These are phyloP conservation scores for Cardiosporidium cionae DNA, from an alignment of 169 alveolate genomes.

Conservation along the genomic window DNA sequence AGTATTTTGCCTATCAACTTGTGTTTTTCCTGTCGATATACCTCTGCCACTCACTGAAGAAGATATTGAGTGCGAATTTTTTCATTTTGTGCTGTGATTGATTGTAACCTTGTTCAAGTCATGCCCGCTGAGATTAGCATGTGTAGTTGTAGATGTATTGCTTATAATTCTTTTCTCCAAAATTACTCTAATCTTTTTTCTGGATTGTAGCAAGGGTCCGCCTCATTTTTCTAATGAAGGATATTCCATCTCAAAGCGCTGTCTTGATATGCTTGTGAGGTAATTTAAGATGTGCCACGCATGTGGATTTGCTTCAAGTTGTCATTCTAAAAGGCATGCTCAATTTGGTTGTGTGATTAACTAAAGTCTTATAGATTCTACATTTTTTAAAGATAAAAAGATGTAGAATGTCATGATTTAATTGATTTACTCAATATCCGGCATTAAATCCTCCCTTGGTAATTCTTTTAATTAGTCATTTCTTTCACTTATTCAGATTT, in stretches of 20 bases:
- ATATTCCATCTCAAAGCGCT: conserved; percentile 39
- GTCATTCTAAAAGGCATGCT: too few species aligned
- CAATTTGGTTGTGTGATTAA: too few species aligned
- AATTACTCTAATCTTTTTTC: background rate
- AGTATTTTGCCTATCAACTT: conserved; percentile 41
- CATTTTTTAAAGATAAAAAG: too few species aligned
- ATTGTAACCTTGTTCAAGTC: background rate
- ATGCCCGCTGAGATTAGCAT: background rate
- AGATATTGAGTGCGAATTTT: conserved; percentile 15
- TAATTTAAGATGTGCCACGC: background rate
- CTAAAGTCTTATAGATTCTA: too few species aligned
- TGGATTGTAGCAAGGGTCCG: conserved; percentile 21
- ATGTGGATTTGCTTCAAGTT: too few species aligned
- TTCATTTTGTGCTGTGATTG: background rate
- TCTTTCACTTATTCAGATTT: conserved; percentile 1
- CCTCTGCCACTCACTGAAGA: conserved; percentile 19
- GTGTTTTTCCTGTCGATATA: conserved; percentile 33
- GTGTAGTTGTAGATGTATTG: background rate
- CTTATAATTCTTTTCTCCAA: background rate
- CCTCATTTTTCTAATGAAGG: conserved; percentile 50
- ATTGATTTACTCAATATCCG: too few species aligned
- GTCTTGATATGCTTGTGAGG: conserved; percentile 27
- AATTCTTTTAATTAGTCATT: too few species aligned
- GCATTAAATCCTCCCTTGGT: too few species aligned
- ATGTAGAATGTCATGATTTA: too few species aligned